These are phyloP conservation scores for Suillus sp. DNA, from an alignment of 768 basidiomycete species.

Conservation along the genomic window DNA sequence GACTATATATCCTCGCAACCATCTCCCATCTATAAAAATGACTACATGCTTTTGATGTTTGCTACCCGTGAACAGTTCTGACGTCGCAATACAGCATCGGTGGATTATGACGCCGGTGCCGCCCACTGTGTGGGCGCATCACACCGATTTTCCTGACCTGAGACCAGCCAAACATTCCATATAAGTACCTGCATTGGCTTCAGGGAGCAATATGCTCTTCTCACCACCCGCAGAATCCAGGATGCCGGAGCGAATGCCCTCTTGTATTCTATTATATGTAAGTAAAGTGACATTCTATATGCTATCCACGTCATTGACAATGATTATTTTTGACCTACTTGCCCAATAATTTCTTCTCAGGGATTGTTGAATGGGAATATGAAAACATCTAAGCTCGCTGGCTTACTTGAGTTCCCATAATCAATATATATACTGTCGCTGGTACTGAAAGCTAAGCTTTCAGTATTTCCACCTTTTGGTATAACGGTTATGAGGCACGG, in stretches of 20 bases:
- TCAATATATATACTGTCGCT: too few species aligned
- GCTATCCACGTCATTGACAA: background rate
- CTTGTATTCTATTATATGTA: slow-evolving; percentile 28
- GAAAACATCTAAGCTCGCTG: too few species aligned
- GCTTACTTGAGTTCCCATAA: too few species aligned
- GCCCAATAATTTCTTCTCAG: background rate
- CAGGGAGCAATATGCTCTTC: slow-evolving; percentile 49
- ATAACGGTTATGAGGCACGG: too few species aligned
- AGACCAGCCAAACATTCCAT: slow-evolving; percentile 62
- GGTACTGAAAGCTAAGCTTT: too few species aligned
- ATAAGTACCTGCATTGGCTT: slow-evolving; percentile 85
- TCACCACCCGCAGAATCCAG: slow-evolving; percentile 13
- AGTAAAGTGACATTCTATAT: too few species aligned
- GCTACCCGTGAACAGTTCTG: slow-evolving; percentile 30
- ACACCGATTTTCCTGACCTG: slow-evolving; percentile 78
- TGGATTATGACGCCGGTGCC: background rate
- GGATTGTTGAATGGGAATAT: background rate
- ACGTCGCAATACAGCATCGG: background rate
- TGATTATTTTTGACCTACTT: background rate
- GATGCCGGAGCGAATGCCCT: slow-evolving; percentile 69
- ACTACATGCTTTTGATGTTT: slow-evolving; percentile 78
- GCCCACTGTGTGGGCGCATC: background rate
- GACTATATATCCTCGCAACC: slow-evolving; percentile 70
- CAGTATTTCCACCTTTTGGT: too few species aligned
- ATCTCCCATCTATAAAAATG: slow-evolving; percentile 81